Evolutionary conservation across 345 rosid species (phyloP), one percentile per base, ranked within the genome.

Genomic region (Alliaria petiolata): DNA sequence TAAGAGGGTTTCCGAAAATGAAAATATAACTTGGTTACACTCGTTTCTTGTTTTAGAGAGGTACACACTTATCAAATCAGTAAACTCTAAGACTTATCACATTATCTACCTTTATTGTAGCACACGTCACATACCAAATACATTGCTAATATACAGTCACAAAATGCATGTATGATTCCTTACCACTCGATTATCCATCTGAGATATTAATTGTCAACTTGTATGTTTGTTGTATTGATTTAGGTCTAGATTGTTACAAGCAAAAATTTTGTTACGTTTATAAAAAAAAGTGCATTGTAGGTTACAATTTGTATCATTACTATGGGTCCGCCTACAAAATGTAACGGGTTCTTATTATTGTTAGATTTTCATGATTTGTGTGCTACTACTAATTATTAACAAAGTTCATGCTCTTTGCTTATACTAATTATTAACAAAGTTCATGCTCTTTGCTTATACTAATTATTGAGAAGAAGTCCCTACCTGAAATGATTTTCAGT

Each of bases 1-100:
- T 28, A 65, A 59, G 57, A 67, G 6, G 65, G 34, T 39, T 65
- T 55, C 71, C 43, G 5, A 43, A 62, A 72, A 15, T 22, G 43
- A 63, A 38, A 25, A 3, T 25, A 52, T 8, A 53, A 45, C 39
- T 50, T 72, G 5, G 34, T 55, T 25, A 55, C 58, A 45, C 42
- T 64, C 50, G 8, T 55, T 72, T 45, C 76, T 52, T 52, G 33
- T 42, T 51, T 20, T 7, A 20, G 38, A 62, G 17, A 71, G 30
- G 17, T 61, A 14, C 28, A 14, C 40, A 56, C 17, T 45, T 49
- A 35, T 39, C 68, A 28, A 36, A 51, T 31, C 40, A 28, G 43
- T 60, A 49, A 49, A 39, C 36, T 69, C 20, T 44, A 22, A 25
- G 8, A 34, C 31, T 13, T 19, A 67, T 16, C 34, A 38, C 59